Evolutionary conservation across 306 rosid species (phyloP), one percentile per base, ranked within the genome.

Genomic region (Fragaria nilgerrensis): DNA sequence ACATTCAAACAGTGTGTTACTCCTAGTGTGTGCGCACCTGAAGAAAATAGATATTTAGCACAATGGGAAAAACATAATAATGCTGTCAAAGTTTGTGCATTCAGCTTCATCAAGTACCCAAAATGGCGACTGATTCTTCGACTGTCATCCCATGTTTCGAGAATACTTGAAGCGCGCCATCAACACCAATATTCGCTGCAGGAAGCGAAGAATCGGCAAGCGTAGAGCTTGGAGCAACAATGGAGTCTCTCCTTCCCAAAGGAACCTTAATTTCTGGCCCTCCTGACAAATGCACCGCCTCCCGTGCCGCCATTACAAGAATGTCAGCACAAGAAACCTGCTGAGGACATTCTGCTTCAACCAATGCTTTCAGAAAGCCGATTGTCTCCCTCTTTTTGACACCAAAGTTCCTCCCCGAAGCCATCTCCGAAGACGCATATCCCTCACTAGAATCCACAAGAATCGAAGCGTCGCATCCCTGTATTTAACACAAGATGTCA

Each of bases 381-480:
- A 82, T 69, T 10, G 59, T 9, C 37, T 74, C 77, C 48, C 85
- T 82, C 67, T 78, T 68, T 49, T 76, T 55, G 58, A 83, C 73
- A 34, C 76, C 84, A 16, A 83, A 79, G 39, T 76, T 83, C 14
- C 56, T 79, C 17, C 43, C 36, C 25, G 84, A 32, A 9, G n/a
- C 53, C 78, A 79, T 79, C 81, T 83, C 84, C 0, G 74, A 79
- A 23, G 59, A 15, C 8, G 5, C 68, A 13, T 27, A 10, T 52
- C 15, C 70, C 36, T 72, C 23, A 59, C 32, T 12, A 0, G 59
- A 65, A 76, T 83, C 84, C 41, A 79, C 69, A 7, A 83, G 81
- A 55, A 83, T 79, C 15, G 86, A 79, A 25, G 84, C 84, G 68
- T 83, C 84, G 52, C 86, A 83, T 0, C 84, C 86, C 86, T 79